Conservation (phyloP, 169 alveolate species). For the Cryptosporidium sp. region DNA sequence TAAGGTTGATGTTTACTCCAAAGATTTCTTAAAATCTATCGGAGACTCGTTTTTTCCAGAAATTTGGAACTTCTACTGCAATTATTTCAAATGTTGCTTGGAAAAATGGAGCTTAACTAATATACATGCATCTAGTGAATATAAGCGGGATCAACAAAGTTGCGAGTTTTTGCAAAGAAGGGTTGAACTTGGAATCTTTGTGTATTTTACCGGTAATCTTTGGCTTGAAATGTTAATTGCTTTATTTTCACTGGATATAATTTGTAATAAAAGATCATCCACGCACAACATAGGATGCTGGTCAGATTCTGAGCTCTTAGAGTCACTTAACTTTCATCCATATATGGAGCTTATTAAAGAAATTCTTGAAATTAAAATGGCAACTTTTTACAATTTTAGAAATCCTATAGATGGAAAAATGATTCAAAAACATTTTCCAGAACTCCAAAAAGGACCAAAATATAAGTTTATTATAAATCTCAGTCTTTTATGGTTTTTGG, state of each 20-base stretch:
- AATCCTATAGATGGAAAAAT: conserved; percentile 45
- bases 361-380: conserved; percentile 12
- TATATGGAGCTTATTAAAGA: conserved; percentile 19
- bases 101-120: neutral
- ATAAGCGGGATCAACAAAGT: neutral
- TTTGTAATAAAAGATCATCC: neutral
- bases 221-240: conserved; percentile 55
- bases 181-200: conserved; percentile 58
- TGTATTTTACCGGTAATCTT: conserved; percentile 26
- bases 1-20: conserved; percentile 10
- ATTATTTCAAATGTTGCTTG: conserved; percentile 1
- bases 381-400: conserved; percentile 18
- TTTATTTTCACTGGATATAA: conserved; percentile 23
- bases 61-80: conserved; percentile 13
- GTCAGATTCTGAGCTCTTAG: conserved; percentile 31
- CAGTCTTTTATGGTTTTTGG: conserved; percentile 38
- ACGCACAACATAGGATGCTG: neutral
- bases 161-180: neutral
- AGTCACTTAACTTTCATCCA: conserved; percentile 7
- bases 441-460: conserved; percentile 61
- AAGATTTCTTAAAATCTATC: neutral
- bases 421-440: conserved; percentile 17
- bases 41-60: neutral
- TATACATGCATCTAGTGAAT: neutral
- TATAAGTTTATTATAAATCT: conserved; percentile 29